A percentile compares a stretch with the other conserved stretches of the same genome.
These are phyloP conservation scores for Paraconiothyrium brasiliense DNA, from an alignment of 2,329 filamentous ascomycete genomes.

Conservation along the genomic window DNA sequence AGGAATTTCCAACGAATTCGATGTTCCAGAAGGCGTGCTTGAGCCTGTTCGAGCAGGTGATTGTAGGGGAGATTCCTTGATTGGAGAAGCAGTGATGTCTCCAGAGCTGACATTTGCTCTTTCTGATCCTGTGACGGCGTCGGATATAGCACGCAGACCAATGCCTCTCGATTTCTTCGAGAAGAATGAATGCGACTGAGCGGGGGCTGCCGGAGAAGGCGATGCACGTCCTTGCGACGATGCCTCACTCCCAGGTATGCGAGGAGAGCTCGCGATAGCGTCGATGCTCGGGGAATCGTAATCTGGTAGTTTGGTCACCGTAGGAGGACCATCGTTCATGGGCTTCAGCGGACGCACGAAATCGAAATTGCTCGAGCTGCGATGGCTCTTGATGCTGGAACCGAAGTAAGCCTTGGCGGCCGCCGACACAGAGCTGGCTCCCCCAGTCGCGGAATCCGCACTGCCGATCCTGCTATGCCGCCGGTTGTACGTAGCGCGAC, in stretches of 20 bases:
- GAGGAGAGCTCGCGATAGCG: constrained; percentile 53
- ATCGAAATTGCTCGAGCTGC: constrained; percentile 60
- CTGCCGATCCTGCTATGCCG: constrained; percentile 80
- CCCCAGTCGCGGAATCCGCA: constrained; percentile 75
- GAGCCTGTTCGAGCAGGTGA: constrained; percentile 82
- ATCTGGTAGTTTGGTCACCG: constrained; percentile 67
- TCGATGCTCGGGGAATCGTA: constrained; percentile 57
- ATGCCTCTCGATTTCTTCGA: constrained; percentile 58
- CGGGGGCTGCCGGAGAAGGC: constrained; percentile 49
- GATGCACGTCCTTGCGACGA: constrained; percentile 59
- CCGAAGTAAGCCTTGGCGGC: constrained; percentile 75
- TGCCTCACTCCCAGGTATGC: constrained; percentile 57
- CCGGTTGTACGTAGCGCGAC: constrained; percentile 72
- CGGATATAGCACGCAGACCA: constrained; percentile 88
- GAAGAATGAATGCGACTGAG: constrained; percentile 49
- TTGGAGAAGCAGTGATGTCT: constrained; percentile 51
- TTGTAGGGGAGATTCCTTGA: constrained; percentile 62
- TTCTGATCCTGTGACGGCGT: constrained; percentile 67
- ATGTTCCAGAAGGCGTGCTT: constrained; percentile 67
- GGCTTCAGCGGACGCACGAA: constrained; percentile 51
- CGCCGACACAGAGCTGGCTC: constrained; percentile 62
- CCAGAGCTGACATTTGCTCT: constrained; percentile 59
- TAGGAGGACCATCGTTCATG: constrained; percentile 58
- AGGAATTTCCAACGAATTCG: constrained; percentile 73
- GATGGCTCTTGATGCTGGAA: constrained; percentile 44